A percentile compares a stretch with the other conserved stretches of the same genome.
Evolutionary conservation across 179 eudicot species (phyloP).

Genomic region (Beta lomatogona): DNA sequence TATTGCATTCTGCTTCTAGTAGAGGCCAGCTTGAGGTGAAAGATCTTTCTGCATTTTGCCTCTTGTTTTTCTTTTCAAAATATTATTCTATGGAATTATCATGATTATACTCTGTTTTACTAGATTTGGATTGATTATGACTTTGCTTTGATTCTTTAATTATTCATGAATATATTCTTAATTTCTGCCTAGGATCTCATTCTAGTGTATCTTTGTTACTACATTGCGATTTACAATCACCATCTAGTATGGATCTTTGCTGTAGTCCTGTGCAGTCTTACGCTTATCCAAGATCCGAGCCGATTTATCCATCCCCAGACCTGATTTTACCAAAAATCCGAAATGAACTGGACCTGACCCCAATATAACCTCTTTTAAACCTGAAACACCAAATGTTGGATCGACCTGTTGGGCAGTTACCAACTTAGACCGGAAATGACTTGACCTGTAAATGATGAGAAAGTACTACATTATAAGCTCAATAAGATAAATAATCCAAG

Average conservation of each 20-base stretch:
- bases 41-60: constrained; percentile 8
- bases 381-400: too few relatives aligned
- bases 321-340: too few relatives aligned
- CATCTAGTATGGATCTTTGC: neutral
- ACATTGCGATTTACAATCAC: neutral
- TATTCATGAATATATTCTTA: neutral
- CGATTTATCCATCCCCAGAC: too few relatives aligned
- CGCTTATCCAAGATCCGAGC: neutral
- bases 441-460: too few relatives aligned
- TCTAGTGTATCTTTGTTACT: neutral
- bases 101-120: neutral
- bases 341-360: too few relatives aligned
- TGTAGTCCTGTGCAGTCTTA: neutral
- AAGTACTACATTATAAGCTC: neutral
- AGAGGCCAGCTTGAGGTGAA: constrained; percentile 75
- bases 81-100: neutral
- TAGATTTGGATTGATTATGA: neutral
- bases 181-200: neutral
- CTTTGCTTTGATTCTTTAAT: neutral
- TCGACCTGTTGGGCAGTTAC: too few relatives aligned
- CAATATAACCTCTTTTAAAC: too few relatives aligned
- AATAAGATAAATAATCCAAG: neutral
- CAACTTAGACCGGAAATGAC: too few relatives aligned
- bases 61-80: neutral
- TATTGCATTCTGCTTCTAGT: constrained; percentile 77